Conservation (phyloP, 805 yeast genomes). For the Saccharomycopsis guyanensis region DNA sequence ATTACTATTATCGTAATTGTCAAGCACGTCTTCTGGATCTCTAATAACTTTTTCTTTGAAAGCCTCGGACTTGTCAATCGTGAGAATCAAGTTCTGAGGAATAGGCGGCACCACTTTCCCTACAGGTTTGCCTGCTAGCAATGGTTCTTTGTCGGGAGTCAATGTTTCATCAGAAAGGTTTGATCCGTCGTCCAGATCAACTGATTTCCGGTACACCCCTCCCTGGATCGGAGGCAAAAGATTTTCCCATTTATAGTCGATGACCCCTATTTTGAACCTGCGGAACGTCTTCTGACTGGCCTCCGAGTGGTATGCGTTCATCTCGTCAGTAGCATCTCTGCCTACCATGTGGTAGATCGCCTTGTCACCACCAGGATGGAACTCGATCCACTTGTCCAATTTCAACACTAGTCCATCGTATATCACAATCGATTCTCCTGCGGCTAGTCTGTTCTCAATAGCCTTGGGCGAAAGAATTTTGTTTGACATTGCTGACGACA, state of each 20-base stretch:
- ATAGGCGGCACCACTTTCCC: slow-evolving; percentile 42
- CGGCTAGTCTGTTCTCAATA: slow-evolving; percentile 51
- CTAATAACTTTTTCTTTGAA: slow-evolving; percentile 32
- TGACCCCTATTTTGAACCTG: slow-evolving; percentile 58
- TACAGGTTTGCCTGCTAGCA: slow-evolving; percentile 33
- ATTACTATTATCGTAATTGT: slow-evolving; percentile 49
- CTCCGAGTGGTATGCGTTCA: slow-evolving; percentile 71
- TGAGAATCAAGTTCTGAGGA: slow-evolving; percentile 40
- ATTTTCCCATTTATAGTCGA: slow-evolving; percentile 62
- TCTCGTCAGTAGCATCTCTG: slow-evolving; percentile 85
- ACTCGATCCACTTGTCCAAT: slow-evolving; percentile 60
- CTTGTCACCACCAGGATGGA: slow-evolving; percentile 86
- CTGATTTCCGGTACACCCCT: slow-evolving; percentile 36
- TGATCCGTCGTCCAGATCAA: neutral
- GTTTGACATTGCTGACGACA: too few relatives aligned
- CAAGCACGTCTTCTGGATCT: slow-evolving; percentile 49
- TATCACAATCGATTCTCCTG: slow-evolving; percentile 65
- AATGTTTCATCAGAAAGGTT: slow-evolving; percentile 9
- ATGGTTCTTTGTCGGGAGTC: slow-evolving; percentile 1
- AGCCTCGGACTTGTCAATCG: slow-evolving; percentile 28
- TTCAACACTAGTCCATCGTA: slow-evolving; percentile 53
- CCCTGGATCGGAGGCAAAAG: slow-evolving; percentile 88
- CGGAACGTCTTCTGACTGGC: slow-evolving; percentile 45
- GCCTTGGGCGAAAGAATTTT: too few relatives aligned
- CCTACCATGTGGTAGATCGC: slow-evolving; percentile 83